These are phyloP conservation scores for Ceratobasidium theobromae DNA, from an alignment of 1,284 basidiomycete species.

Conservation along the genomic window DNA sequence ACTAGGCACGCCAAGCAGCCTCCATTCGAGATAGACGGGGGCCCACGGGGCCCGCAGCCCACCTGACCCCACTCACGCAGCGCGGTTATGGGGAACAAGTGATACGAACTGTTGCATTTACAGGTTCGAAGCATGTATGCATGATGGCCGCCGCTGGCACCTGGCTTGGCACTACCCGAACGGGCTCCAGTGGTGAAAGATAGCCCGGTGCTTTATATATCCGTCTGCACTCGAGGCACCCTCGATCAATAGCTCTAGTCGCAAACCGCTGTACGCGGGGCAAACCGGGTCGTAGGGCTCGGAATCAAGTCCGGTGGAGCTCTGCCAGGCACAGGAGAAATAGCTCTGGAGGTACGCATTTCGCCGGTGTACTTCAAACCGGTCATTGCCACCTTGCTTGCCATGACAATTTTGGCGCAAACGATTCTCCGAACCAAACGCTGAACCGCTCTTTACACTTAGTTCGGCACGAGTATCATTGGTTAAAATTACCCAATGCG, in stretches of 20 bases:
- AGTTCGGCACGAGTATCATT: too few species aligned
- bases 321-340: neutral
- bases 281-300: neutral
- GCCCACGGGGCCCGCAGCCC: constrained; percentile 18
- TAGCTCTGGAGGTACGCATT: neutral
- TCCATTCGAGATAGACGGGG: constrained; percentile 5
- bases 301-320: neutral
- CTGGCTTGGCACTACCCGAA: neutral
- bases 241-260: neutral
- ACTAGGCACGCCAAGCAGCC: neutral
- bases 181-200: neutral
- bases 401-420: too few species aligned
- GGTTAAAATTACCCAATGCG: too few species aligned
- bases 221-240: neutral
- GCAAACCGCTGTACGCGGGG: neutral
- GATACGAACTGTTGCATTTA: neutral
- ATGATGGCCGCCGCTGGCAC: neutral
- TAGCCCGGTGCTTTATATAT: neutral
- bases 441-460: too few species aligned
- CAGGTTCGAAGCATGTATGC: neutral
- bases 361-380: neutral
- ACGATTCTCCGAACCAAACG: too few species aligned
- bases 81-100: neutral
- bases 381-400: too few species aligned
- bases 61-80: neutral